Conservation (phyloP, 257 asterid genomes). For the Nicotiana knightiana region DNA sequence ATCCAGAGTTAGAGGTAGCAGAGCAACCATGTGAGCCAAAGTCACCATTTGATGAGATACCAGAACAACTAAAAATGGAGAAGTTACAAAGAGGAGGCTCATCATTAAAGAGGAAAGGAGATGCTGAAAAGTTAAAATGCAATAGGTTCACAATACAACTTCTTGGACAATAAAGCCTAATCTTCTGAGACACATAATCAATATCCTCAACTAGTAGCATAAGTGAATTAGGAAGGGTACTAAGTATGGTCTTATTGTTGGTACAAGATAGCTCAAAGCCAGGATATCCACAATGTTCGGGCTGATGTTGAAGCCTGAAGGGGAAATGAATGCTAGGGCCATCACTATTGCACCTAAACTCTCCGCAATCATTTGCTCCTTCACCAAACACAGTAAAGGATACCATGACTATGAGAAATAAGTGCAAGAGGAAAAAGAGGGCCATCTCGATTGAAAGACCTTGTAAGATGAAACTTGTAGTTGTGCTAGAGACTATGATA, state of each 20-base stretch:
- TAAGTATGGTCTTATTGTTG: neutral
- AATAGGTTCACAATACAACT: neutral
- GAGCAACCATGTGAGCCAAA: too few species aligned
- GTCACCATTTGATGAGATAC: neutral
- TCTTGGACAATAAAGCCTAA: neutral
- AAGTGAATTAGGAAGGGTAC: neutral
- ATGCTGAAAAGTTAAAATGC: neutral
- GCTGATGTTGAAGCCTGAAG: neutral
- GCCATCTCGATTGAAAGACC: neutral
- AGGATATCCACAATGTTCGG: conserved; percentile 10
- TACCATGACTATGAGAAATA: neutral
- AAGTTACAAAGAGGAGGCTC: neutral
- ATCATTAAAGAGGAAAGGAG: neutral
- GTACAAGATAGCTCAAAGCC: conserved; percentile 1
- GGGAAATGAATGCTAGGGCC: conserved; percentile 14
- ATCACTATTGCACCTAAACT: neutral
- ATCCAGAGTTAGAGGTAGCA: too few species aligned
- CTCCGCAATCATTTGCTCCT: neutral
- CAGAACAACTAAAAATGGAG: neutral
- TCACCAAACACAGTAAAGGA: neutral
- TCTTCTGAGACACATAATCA: neutral
- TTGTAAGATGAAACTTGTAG: neutral
- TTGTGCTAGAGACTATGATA: neutral
- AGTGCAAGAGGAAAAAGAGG: neutral
- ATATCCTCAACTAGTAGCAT: neutral